Conservation (phyloP, 352 stramenopile species). For the Globisporangium megalacanthum region DNA sequence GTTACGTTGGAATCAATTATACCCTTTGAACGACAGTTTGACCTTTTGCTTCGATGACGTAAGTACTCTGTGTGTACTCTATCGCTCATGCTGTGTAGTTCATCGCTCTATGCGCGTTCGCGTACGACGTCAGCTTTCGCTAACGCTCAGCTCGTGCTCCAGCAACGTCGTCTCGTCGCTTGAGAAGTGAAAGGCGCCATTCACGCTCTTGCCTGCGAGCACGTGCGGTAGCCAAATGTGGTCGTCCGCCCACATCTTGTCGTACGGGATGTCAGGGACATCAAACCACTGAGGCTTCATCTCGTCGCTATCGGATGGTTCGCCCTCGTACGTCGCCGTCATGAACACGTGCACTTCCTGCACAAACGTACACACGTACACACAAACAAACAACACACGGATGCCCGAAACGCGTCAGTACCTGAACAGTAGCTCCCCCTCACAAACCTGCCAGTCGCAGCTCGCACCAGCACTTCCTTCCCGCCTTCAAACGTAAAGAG, state of each 20-base stretch:
- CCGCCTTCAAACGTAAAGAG: constrained; percentile 60
- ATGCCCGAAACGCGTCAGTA: too few relatives aligned
- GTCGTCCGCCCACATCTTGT: constrained; percentile 88
- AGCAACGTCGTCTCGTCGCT: constrained; percentile 68
- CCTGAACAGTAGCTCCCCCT: neutral
- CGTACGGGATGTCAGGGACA: constrained; percentile 54
- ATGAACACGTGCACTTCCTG: constrained; percentile 85
- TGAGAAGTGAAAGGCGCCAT: constrained; percentile 69
- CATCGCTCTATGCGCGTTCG: constrained; percentile 8
- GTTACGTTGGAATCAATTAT: too few relatives aligned
- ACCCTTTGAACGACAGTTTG: too few relatives aligned
- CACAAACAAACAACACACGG: neutral
- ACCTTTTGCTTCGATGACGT: neutral
- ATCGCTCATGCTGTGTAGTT: neutral
- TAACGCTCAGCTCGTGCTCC: constrained; percentile 26
- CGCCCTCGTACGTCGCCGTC: constrained; percentile 48
- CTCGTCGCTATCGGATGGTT: constrained; percentile 83
- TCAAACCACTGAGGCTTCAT: constrained; percentile 85
- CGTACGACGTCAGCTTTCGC: constrained; percentile 2
- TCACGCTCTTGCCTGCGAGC: constrained; percentile 55
- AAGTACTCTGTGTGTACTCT: too few relatives aligned
- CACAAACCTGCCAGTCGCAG: too few relatives aligned
- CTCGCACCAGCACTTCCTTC: constrained; percentile 50
- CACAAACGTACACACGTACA: neutral
- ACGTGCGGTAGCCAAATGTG: constrained; percentile 75